Conservation (phyloP, 2,329 filamentous ascomycete species). For the Lecanicillium sp. region DNA sequence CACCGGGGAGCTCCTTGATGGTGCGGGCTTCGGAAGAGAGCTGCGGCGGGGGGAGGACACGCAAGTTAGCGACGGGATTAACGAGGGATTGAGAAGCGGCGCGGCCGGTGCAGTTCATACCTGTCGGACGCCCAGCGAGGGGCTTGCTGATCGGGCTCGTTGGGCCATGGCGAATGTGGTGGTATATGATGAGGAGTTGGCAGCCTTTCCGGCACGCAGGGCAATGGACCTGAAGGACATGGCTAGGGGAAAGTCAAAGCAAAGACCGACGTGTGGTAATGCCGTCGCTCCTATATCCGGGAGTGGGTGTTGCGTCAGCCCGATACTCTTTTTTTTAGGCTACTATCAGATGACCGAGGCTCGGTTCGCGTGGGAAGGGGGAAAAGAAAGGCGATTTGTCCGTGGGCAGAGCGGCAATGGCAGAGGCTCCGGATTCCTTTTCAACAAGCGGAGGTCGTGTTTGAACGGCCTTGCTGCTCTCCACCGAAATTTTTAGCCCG, state of each 20-base stretch:
- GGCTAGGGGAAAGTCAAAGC: background rate
- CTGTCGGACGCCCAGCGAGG: constrained; percentile 40
- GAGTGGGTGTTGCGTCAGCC: constrained; percentile 10
- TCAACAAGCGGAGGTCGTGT: constrained; percentile 3
- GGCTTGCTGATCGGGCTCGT: constrained; percentile 64
- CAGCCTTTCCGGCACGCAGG: constrained; percentile 48
- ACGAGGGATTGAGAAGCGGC: too few species aligned
- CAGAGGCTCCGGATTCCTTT: constrained; percentile 7
- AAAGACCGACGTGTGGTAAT: constrained; percentile 19
- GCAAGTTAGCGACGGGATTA: too few species aligned
- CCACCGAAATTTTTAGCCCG: constrained; percentile 23
- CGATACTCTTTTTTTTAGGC: too few species aligned
- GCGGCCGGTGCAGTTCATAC: constrained; percentile 19
- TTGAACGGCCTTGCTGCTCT: constrained; percentile 5
- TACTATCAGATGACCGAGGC: constrained; percentile 7
- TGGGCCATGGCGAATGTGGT: constrained; percentile 63
- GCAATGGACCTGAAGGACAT: constrained; percentile 54
- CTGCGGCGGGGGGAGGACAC: constrained; percentile 18
- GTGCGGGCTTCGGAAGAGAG: constrained; percentile 29
- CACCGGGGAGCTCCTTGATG: constrained; percentile 54
- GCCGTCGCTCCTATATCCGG: constrained; percentile 3
- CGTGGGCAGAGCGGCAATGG: constrained; percentile 7
- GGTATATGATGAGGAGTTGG: constrained; percentile 37
- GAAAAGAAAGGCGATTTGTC: background rate
- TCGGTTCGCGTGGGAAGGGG: too few species aligned